phyloP scores from a whole-genome alignment of 768 basidiomycete genomes.

The Psilocybe subaeruginosa region DNA sequence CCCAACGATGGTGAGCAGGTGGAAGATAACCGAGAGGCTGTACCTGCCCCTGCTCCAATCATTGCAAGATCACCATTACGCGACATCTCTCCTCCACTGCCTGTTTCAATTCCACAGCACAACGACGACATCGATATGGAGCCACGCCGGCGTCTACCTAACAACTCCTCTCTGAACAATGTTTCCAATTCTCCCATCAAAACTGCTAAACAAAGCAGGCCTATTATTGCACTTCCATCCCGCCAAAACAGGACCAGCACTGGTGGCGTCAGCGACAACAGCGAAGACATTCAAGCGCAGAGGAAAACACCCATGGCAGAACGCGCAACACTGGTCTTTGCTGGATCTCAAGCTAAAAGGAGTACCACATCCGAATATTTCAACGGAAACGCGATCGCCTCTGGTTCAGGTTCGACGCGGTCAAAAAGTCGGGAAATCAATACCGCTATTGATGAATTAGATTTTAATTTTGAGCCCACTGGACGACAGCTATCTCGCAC shows the following conservation, averaged over 20 bases:
- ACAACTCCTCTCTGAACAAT: conserved; percentile 11
- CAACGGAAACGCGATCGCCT: conserved; percentile 2
- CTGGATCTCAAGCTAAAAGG: conserved; percentile 1
- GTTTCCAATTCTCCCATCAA: not conserved
- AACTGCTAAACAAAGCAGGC: conserved; percentile 11
- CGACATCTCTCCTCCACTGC: conserved; percentile 39
- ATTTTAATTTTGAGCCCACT: conserved; percentile 22
- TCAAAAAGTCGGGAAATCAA: not conserved
- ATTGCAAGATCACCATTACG: conserved; percentile 37
- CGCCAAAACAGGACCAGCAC: conserved; percentile 9
- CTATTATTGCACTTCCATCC: conserved; percentile 15
- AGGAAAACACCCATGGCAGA: conserved; percentile 9
- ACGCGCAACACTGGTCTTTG: conserved; percentile 13
- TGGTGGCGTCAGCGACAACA: not conserved
- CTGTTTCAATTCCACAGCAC: conserved; percentile 22
- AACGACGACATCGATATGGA: conserved; percentile 44
- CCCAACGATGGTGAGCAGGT: conserved; percentile 4
- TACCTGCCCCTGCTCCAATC: conserved; percentile 4
- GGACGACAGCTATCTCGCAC: conserved; percentile 16
- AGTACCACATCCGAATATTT: conserved; percentile 12
- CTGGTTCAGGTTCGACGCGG: conserved; percentile 1
- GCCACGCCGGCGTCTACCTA: conserved; percentile 38
- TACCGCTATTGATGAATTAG: conserved; percentile 9
- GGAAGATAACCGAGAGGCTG: not conserved
- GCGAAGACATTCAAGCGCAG: not conserved